Conservation (phyloP, 1,284 basidiomycete genomes). For the Boletus calvinii region DNA sequence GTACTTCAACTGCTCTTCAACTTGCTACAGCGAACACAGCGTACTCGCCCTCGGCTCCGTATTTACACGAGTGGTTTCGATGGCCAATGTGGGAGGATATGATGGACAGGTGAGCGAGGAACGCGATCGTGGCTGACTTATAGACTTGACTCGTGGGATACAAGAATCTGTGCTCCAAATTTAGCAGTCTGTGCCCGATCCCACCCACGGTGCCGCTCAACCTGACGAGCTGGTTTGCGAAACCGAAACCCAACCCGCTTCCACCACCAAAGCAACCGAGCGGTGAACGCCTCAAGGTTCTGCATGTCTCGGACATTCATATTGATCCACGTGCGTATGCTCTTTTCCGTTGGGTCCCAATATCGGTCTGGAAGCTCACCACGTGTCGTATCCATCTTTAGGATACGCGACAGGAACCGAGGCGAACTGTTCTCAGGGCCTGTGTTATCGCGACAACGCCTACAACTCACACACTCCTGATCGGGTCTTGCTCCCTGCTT, state of each 20-base stretch:
- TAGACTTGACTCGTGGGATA: too few species aligned
- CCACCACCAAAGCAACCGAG: conserved; percentile 53
- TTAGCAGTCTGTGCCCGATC: conserved; percentile 49
- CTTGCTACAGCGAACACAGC: conserved; percentile 51
- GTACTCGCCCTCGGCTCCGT: conserved; percentile 51
- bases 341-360: background rate
- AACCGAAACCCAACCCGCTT: conserved; percentile 66
- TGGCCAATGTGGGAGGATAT: conserved; percentile 58
- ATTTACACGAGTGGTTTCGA: conserved; percentile 64
- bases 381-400: conserved; percentile 26
- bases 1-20: conserved; percentile 48
- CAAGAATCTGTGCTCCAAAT: conserved; percentile 15
- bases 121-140: too few species aligned
- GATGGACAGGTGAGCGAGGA: conserved; percentile 64
- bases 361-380: too few species aligned
- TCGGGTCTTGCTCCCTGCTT: conserved; percentile 30
- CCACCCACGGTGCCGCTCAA: conserved; percentile 52
- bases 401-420: conserved; percentile 71
- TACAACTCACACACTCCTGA: conserved; percentile 53
- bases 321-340: conserved; percentile 60
- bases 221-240: conserved; percentile 55
- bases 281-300: conserved; percentile 65
- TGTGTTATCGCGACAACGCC: conserved; percentile 65
- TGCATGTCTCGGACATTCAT: conserved; percentile 77
- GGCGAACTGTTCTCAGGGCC: conserved; percentile 63